Conservation (phyloP, 495 filamentous ascomycete species). For the Cryomyces minteri region DNA sequence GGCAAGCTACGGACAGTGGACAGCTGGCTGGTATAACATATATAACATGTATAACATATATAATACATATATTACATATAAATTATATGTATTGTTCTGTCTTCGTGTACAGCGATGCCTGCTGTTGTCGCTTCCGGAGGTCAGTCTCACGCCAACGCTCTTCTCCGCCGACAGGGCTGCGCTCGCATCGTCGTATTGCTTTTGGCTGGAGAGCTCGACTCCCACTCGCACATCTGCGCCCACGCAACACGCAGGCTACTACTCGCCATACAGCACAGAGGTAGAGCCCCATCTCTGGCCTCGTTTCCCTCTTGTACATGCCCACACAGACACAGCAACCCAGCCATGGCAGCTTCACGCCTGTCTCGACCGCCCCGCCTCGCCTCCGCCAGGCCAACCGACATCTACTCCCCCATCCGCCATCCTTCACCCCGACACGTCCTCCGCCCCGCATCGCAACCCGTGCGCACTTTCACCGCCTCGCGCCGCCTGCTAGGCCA, state of each 20-base stretch:
- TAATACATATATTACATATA: no score
- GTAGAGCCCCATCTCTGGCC: neutral
- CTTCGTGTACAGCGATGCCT: no score
- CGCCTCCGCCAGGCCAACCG: neutral
- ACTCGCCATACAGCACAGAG: no score
- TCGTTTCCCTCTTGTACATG: neutral
- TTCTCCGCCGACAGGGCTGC: no score
- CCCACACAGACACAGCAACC: neutral
- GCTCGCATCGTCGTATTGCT: no score
- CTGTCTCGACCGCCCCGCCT: neutral
- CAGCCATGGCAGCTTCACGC: neutral
- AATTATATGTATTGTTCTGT: no score
- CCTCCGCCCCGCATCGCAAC: constrained; percentile 2
- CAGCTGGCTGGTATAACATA: neutral
- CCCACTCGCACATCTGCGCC: no score
- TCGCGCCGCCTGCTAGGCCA: constrained; percentile 24
- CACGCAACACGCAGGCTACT: no score
- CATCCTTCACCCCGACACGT: constrained; percentile 9
- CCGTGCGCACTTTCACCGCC: constrained; percentile 22
- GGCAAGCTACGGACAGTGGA: neutral
- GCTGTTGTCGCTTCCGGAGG: neutral
- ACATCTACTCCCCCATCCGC: neutral
- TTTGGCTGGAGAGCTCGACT: no score
- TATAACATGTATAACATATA: no score
- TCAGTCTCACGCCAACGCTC: no score